These are phyloP conservation scores for Termitomyces sp. DNA, from an alignment of 768 basidiomycete species.

Conservation along the genomic window DNA sequence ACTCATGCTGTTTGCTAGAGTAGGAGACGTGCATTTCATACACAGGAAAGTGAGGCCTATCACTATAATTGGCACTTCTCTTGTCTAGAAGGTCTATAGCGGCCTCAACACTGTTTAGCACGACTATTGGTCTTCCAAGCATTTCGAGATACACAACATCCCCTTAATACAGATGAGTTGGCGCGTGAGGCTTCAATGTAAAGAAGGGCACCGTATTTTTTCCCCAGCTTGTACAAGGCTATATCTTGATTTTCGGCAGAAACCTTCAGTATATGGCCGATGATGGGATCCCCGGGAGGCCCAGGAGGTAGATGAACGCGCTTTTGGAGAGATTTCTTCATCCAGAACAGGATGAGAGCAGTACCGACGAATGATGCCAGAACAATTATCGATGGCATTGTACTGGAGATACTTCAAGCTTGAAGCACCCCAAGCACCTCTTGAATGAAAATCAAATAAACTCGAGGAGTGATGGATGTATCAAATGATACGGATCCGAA, in stretches of 20 bases:
- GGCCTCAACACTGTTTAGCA: slow-evolving; percentile 29
- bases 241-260: slow-evolving; percentile 19
- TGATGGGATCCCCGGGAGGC: slow-evolving; percentile 30
- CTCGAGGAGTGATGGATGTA: background rate
- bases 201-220: slow-evolving; percentile 23
- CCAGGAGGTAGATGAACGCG: slow-evolving; percentile 21
- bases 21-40: slow-evolving; percentile 2
- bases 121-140: slow-evolving; percentile 16
- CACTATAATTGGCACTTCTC: slow-evolving; percentile 30
- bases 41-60: slow-evolving; percentile 18
- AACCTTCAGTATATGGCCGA: slow-evolving; percentile 28
- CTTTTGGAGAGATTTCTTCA: background rate
- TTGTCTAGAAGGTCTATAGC: slow-evolving; percentile 37
- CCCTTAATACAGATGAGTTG: background rate
- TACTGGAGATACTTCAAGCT: no score
- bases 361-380: no score
- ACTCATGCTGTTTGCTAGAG: no score
- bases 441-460: no score
- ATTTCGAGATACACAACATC: slow-evolving; percentile 14
- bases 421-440: no score
- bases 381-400: no score
- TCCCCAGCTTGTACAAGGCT: slow-evolving; percentile 23
- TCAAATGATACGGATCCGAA: no score
- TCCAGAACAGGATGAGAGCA: background rate
- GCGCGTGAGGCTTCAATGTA: background rate